A percentile compares a stretch with the other conserved stretches of the same genome.
Evolutionary conservation across 129 eudicot genomes (phyloP).

Genomic region (Helichrysum umbraculigerum): DNA sequence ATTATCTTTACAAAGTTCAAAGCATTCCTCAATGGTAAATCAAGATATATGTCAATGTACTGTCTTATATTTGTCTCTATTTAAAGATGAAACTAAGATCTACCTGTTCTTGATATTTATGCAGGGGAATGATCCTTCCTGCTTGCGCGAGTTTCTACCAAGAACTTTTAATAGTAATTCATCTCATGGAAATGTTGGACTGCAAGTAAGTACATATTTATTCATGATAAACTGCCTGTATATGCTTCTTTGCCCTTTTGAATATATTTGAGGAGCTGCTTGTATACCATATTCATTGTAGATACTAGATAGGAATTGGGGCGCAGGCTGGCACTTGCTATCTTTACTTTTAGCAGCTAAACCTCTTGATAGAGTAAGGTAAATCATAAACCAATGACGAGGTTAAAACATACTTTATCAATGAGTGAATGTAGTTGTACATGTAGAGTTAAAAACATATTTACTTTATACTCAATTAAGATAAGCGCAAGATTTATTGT

Average conservation of each 20-base stretch:
- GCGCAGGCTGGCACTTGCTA: no score
- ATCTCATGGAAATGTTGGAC: conserved; percentile 76
- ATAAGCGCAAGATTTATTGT: no score
- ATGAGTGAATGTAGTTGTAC: no score
- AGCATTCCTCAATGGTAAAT: conserved; percentile 74
- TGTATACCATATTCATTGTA: no score
- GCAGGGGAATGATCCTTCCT: conserved; percentile 93
- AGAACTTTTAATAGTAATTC: conserved; percentile 59
- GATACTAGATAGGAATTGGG: no score
- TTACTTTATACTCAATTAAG: no score
- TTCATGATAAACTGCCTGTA: not conserved
- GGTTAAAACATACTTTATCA: no score
- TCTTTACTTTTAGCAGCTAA: no score
- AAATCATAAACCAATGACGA: no score
- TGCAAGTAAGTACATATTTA: conserved; percentile 59
- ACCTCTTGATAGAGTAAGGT: no score
- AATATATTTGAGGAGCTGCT: no score
- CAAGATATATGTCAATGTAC: not conserved
- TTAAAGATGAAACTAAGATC: not conserved
- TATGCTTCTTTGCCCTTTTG: not conserved
- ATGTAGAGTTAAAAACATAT: no score
- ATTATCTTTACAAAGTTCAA: conserved; percentile 65
- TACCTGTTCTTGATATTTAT: conserved; percentile 14
- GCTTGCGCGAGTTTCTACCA: conserved; percentile 89
- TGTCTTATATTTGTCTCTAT: not conserved